These are phyloP conservation scores for Ceratocystis papillata DNA, from an alignment of 2,329 filamentous ascomycete genomes.

Conservation along the genomic window DNA sequence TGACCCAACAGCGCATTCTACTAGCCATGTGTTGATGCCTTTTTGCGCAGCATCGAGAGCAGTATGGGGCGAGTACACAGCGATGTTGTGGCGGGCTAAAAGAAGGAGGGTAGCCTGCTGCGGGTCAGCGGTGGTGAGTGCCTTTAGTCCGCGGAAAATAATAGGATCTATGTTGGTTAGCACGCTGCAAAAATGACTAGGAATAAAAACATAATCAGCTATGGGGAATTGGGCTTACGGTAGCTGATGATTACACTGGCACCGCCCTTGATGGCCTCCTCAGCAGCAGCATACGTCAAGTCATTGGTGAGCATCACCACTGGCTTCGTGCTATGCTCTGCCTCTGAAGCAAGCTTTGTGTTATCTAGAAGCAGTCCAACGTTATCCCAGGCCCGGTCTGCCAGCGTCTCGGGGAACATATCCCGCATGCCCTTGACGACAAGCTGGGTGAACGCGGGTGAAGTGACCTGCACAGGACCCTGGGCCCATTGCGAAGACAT, in stretches of 20 bases:
- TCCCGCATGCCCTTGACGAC: constrained; percentile 71
- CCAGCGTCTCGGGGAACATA: constrained; percentile 80
- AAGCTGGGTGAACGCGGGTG: constrained; percentile 37
- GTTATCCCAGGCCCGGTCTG: constrained; percentile 89
- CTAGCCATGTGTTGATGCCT: constrained; percentile 90
- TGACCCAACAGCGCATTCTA: constrained; percentile 62
- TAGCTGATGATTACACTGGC: constrained; percentile 80
- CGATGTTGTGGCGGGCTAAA: constrained; percentile 75
- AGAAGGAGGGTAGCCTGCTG: constrained; percentile 79
- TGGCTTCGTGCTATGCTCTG: constrained; percentile 30
- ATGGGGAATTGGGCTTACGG: constrained; percentile 42
- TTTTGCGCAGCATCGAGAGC: constrained; percentile 77
- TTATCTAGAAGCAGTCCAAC: constrained; percentile 65
- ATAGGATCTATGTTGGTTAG: constrained; percentile 60
- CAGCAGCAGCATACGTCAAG: constrained; percentile 74
- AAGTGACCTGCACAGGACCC: constrained; percentile 20
- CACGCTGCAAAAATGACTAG: background rate
- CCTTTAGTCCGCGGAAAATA: constrained; percentile 88
- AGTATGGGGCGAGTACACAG: constrained; percentile 92
- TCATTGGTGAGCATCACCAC: constrained; percentile 63
- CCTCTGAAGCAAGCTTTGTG: constrained; percentile 29
- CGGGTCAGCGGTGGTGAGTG: constrained; percentile 69
- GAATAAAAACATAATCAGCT: background rate
- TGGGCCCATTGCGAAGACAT: constrained; percentile 15
- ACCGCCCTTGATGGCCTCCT: constrained; percentile 71